Base-by-base conservation (phyloP, 805 yeast species). In the Wickerhamiella dianesei region DNA sequence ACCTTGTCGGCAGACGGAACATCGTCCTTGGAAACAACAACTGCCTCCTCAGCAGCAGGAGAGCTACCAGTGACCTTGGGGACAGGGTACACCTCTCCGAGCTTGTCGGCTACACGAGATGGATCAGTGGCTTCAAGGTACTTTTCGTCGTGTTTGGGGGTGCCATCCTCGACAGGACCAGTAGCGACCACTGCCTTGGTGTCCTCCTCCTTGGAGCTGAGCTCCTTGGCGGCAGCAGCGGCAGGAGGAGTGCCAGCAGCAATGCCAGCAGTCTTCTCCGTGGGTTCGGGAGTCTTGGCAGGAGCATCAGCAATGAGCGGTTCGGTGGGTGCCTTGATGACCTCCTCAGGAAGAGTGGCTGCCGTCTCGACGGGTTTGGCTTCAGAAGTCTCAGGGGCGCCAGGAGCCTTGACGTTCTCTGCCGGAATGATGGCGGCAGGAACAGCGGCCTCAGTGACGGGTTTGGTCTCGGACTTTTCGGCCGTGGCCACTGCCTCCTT, bases 1-100 rank as follows among this genome's bases (percentile, higher is more conserved):
- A 50, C 47, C 14, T 44, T 48, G 44, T 56, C 59, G 43, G 55
- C 55, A 32, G 53, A 54, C 4, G 47, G 45, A 47, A 55, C 56
- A 44, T 50, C 50, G 41, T 50, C 54, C 43, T 44, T 46, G 35
- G 22, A 17, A 14, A 35, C 45, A 18, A 45, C 51, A 17, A 50
- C 43, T 3, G 53, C 49, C 16, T 45, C 46, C 35, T 46, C 22
- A 48, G 44, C 45, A 41, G 40, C 35, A 21, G 39, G 21, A n/a
- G 32, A 8, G 39, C 35, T 42, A 6, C n/a, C 36, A 4, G 35
- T 22, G 19, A 20, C 52, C 39, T 29, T 14, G 14, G 35, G 35
- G 14, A 29, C 35, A 14, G 40, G 40, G 19, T 37, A 37, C n/a
- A 6, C 25, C n/a, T 13, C 21, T 5, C 20, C 12, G 9, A 39